These are phyloP conservation scores for Coemansia sp. DNA, from an alignment of 192 early-diverging fungal species.

Conservation along the genomic window DNA sequence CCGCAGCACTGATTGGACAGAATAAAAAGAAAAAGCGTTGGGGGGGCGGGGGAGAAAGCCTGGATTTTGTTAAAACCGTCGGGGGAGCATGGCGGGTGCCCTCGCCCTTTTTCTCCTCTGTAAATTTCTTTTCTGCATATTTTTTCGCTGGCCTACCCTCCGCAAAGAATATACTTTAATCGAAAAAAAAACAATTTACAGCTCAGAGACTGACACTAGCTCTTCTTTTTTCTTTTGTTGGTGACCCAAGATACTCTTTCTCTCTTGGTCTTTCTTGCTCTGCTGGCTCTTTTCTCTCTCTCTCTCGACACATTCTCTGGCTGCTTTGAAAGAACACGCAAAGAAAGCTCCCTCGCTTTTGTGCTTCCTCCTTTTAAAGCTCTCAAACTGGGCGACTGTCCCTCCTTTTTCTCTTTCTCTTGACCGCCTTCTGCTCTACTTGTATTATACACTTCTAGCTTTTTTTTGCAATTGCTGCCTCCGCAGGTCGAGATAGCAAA, in stretches of 20 bases:
- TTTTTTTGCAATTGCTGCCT: not conserved
- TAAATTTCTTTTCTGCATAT: conserved; percentile 1
- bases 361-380: not conserved
- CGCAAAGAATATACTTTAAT: conserved; percentile 7
- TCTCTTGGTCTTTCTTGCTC: not conserved
- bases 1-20: not conserved
- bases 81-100: not conserved
- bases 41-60: not conserved
- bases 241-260: not conserved
- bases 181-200: not conserved
- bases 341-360: not conserved
- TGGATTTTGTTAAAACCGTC: not conserved
- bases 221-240: not conserved
- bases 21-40: not conserved
- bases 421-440: not conserved
- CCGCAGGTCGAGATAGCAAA: conserved; percentile 3
- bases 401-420: conserved; percentile 2
- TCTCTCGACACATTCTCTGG: not conserved
- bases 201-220: not conserved
- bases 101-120: conserved; percentile 3
- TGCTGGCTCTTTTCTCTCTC: not conserved
- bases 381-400: not conserved
- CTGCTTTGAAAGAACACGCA: not conserved
- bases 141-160: conserved; percentile 7
- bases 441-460: not conserved